Conservation (phyloP, 2,329 filamentous ascomycete genomes). For the Gnomoniopsis sp. region DNA sequence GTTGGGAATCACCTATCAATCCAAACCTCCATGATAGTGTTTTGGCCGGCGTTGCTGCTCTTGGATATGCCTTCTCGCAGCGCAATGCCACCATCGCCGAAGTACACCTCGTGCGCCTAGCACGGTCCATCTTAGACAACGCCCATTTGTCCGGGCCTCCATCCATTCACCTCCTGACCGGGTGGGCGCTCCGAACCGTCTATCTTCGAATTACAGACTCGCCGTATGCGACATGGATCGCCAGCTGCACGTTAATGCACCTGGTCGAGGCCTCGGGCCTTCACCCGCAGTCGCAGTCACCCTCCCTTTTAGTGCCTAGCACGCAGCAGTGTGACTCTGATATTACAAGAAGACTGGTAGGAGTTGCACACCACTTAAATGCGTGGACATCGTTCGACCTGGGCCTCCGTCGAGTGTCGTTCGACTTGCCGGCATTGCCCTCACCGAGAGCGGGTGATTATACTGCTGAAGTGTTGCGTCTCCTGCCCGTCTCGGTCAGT, state of each 20-base stretch:
- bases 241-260: conserved; percentile 55
- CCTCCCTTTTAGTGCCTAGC: conserved; percentile 23
- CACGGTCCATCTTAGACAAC: conserved; percentile 41
- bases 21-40: conserved; percentile 42
- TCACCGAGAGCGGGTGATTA: conserved; percentile 35
- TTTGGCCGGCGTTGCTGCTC: conserved; percentile 51
- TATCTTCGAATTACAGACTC: conserved; percentile 52
- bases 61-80: conserved; percentile 50
- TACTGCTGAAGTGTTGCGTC: conserved; percentile 46
- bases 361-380: conserved; percentile 54
- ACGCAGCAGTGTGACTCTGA: conserved; percentile 32
- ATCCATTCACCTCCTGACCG: conserved; percentile 38
- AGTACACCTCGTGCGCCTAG: conserved; percentile 41
- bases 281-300: conserved; percentile 35
- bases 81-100: conserved; percentile 38
- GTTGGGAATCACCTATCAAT: conserved; percentile 31
- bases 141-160: conserved; percentile 31
- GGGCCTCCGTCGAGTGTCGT: conserved; percentile 47
- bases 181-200: conserved; percentile 50
- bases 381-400: conserved; percentile 59
- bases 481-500: conserved; percentile 50
- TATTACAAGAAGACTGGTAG: conserved; percentile 39
- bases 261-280: conserved; percentile 52
- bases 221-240: conserved; percentile 54
- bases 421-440: conserved; percentile 35